Evolutionary conservation across 2,329 filamentous ascomycete genomes (phyloP).

Genomic region (Dothideomycetes sp.): DNA sequence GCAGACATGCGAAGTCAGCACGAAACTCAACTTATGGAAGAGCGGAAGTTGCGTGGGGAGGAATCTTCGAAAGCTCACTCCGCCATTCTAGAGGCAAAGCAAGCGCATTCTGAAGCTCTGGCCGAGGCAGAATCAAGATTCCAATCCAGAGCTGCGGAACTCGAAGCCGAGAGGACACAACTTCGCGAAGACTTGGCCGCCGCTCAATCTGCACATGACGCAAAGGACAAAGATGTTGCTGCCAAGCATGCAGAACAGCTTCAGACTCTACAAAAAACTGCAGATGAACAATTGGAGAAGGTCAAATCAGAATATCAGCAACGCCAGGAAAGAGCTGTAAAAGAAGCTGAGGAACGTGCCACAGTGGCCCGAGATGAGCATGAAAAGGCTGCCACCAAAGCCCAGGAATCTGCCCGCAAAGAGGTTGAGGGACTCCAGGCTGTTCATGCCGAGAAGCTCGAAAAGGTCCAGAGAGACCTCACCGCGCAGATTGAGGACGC

Average conservation of each 20-base stretch:
- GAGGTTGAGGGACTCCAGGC: background rate
- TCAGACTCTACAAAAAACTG: conserved; percentile 3
- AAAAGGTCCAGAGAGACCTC: conserved; percentile 4
- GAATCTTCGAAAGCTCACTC: background rate
- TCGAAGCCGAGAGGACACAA: background rate
- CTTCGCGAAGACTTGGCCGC: background rate
- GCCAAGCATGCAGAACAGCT: conserved; percentile 3
- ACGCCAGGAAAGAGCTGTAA: conserved; percentile 2
- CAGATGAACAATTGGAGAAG: conserved; percentile 2
- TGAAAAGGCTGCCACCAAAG: background rate
- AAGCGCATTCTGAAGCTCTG: background rate
- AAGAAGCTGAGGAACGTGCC: background rate
- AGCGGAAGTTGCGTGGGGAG: background rate
- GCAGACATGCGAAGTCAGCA: conserved; percentile 4
- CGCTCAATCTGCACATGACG: background rate
- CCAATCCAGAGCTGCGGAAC: background rate
- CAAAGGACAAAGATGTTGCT: conserved; percentile 5
- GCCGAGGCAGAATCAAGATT: conserved; percentile 4
- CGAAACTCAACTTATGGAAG: conserved; percentile 5
- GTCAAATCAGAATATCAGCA: conserved; percentile 2
- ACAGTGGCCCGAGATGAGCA: background rate
- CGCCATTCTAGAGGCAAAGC: background rate
- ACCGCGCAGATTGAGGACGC: conserved; percentile 1
- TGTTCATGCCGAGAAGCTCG: conserved; percentile 2
- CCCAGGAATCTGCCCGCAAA: background rate